phyloP scores from a whole-genome alignment of 2,329 filamentous ascomycete species.

The Scleromitrula shiraiana region DNA sequence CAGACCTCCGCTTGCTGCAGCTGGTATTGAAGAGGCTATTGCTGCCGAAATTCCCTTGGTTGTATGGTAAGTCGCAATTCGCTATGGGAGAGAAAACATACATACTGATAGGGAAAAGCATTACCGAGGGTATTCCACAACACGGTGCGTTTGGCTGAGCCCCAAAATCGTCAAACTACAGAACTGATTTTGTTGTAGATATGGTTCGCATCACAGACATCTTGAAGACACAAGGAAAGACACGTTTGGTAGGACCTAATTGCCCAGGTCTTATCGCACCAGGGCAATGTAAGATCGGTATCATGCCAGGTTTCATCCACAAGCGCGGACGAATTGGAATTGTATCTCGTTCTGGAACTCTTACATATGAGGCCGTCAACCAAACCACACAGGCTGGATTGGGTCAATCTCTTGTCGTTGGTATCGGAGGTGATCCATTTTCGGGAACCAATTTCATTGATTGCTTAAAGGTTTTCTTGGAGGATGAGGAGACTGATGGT shows the following conservation, averaged over 20 bases:
- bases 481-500: conserved; percentile 93
- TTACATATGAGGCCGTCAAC: conserved; percentile 99
- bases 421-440: conserved; percentile 98
- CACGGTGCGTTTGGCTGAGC: conserved; percentile 49
- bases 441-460: conserved; percentile 99
- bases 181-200: conserved; percentile 44
- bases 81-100: conserved; percentile 13
- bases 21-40: conserved; percentile 95
- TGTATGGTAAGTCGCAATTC: conserved; percentile 55
- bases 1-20: conserved; percentile 83
- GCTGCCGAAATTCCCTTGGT: conserved; percentile 87
- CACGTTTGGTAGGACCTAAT: conserved; percentile 92
- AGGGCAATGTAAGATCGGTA: conserved; percentile 99
- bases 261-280: conserved; percentile 94
- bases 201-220: conserved; percentile 99
- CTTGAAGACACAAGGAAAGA: conserved; percentile 96
- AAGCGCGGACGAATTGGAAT: conserved; percentile 98
- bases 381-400: conserved; percentile 96
- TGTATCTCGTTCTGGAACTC: conserved; percentile 93
- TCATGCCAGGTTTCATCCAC: conserved; percentile 99
- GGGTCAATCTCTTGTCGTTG: conserved; percentile 95
- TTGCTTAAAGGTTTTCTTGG: conserved; percentile 92
- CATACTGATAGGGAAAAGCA: conserved; percentile 37
- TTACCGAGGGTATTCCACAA: conserved; percentile 96
- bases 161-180: conserved; percentile 7